These are phyloP conservation scores for Diddensiella santjacobensis DNA, from an alignment of 805 yeast species.

Conservation along the genomic window DNA sequence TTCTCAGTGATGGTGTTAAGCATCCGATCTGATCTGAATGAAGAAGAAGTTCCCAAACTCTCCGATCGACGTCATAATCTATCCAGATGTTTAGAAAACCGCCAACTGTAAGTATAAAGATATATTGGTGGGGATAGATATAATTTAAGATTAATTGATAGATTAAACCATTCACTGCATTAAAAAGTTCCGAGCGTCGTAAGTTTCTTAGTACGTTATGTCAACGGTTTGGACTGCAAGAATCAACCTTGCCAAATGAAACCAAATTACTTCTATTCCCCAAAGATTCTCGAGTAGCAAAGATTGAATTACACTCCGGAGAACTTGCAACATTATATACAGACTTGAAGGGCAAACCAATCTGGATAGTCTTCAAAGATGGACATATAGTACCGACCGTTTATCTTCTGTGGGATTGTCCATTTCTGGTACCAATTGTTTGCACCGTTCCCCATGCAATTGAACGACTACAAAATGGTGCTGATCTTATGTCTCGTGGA, in stretches of 20 bases:
- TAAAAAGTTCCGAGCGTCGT: slow-evolving; percentile 78
- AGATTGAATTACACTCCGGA: slow-evolving; percentile 49
- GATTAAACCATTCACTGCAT: slow-evolving; percentile 65
- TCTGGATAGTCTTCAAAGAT: slow-evolving; percentile 60
- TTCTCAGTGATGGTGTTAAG: slow-evolving; percentile 15
- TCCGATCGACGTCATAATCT: neutral
- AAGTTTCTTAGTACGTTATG: slow-evolving; percentile 46
- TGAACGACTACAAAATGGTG: slow-evolving; percentile 68
- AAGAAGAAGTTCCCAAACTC: neutral
- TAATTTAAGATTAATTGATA: slow-evolving; percentile 17
- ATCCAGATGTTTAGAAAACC: slow-evolving; percentile 7
- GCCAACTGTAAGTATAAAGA: neutral
- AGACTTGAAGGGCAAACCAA: slow-evolving; percentile 60
- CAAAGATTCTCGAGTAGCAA: slow-evolving; percentile 55
- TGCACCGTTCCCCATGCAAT: slow-evolving; percentile 73
- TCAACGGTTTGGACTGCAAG: slow-evolving; percentile 33
- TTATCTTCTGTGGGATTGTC: slow-evolving; percentile 66
- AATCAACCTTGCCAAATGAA: slow-evolving; percentile 41
- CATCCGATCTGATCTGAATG: slow-evolving; percentile 1
- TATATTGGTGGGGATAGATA: neutral
- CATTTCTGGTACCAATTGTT: slow-evolving; percentile 61
- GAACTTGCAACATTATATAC: slow-evolving; percentile 62
- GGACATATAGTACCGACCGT: slow-evolving; percentile 58
- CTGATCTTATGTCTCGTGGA: slow-evolving; percentile 48
- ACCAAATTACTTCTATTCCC: slow-evolving; percentile 46